phyloP scores from a whole-genome alignment of 306 rosid genomes.

The Abrus pulchellus region DNA sequence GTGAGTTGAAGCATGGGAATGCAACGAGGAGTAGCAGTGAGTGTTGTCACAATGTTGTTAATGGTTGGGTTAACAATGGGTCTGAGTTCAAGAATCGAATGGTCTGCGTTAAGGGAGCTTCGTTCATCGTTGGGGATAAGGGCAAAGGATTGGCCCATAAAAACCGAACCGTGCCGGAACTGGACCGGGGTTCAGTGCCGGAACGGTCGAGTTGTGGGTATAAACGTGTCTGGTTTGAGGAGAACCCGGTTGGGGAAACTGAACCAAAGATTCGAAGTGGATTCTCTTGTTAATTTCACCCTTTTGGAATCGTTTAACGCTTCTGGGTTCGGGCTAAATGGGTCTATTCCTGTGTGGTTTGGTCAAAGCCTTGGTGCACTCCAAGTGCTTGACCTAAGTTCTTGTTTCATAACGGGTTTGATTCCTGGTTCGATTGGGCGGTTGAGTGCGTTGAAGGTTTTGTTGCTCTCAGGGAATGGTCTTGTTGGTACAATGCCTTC shows the following conservation, averaged over 20 bases:
- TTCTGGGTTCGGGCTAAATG: constrained; percentile 85
- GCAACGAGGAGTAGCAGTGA: constrained; percentile 46
- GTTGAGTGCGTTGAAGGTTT: constrained; percentile 56
- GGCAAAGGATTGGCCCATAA: constrained; percentile 79
- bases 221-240: constrained; percentile 67
- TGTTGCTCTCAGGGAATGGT: constrained; percentile 68
- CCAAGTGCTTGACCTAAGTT: constrained; percentile 73
- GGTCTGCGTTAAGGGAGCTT: constrained; percentile 70
- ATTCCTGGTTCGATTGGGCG: constrained; percentile 73
- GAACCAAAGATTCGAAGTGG: constrained; percentile 68
- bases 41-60: constrained; percentile 47
- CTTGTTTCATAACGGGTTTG: constrained; percentile 66
- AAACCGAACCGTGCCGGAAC: constrained; percentile 67
- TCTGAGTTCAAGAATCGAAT: constrained; percentile 61
- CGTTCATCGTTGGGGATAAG: constrained; percentile 84
- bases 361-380: constrained; percentile 66
- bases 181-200: constrained; percentile 81
- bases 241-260: constrained; percentile 59
- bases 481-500: constrained; percentile 77
- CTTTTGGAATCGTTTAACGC: constrained; percentile 74
- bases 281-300: constrained; percentile 68
- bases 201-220: constrained; percentile 62
- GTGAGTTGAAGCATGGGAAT: constrained; percentile 58
- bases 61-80: constrained; percentile 51
- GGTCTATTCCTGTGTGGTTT: constrained; percentile 88